Evolutionary conservation across 441 rosid genomes (phyloP), one percentile per base, ranked within the genome.

Genomic region (Erysimum cheiri): DNA sequence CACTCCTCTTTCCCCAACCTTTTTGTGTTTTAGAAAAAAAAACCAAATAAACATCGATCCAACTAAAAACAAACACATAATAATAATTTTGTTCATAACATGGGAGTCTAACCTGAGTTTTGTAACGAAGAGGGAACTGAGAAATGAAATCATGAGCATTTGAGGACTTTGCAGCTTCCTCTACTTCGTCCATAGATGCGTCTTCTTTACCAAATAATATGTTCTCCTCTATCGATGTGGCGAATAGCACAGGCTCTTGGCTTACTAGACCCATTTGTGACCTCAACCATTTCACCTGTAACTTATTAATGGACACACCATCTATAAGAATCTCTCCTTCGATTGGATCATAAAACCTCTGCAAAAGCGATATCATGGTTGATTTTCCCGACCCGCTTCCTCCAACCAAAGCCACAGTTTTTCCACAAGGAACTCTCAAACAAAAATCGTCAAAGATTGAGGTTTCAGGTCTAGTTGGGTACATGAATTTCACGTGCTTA

Each of bases 301-400:
- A 37, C 70, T 78, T 84, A 32, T 80, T 76, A 24, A 86, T 80
- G 1, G 85, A 54, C 8, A 85, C 75, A 3, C 86, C 91, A 63
- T 91, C 95, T 14, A 89, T 55, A 6, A 81, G 82, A 55, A 88
- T 81, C 69, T 87, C 86, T 58, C 96, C 93, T 0, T 62, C 73
- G 12, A 77, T 59, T 17, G 97, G 92, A 49, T 86, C 92, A 53
- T 88, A 91, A 64, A 87, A 91, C 75, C 96, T 86, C 15, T 89
- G 93, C 55, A 89, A 50, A 5, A 89, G 83, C 1, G 91, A 85
- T 59, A 91, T 79, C 13, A 85, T 85, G 2, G 97, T 91, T 10
- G 97, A 91, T 79, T 91, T 91, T 6, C 93, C 95, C 0, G 97
- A 91, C 4, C 97, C 96, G 58, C 91, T 91, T 19, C 86, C 77